Conservation (phyloP, 2,329 filamentous ascomycete species). For the Penicillium sp. region DNA sequence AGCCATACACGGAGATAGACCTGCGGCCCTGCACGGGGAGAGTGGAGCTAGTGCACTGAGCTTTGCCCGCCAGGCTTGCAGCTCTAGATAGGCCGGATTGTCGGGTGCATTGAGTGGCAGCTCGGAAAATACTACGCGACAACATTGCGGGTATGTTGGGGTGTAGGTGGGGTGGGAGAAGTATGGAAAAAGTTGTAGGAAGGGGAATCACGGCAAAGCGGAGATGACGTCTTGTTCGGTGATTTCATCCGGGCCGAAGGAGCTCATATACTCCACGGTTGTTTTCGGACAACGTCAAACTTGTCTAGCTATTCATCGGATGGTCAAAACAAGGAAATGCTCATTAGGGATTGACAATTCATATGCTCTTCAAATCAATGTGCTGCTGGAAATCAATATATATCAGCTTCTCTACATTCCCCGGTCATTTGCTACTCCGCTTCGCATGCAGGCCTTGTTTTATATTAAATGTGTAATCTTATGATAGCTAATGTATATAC, state of each 20-base stretch:
- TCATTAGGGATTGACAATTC: no score
- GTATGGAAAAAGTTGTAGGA: neutral
- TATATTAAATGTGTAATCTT: no score
- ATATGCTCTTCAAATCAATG: no score
- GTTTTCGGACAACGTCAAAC: neutral
- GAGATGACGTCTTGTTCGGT: constrained; percentile 9
- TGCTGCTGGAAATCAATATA: no score
- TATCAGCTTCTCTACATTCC: no score
- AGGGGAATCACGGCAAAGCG: constrained; percentile 2
- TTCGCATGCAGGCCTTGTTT: neutral
- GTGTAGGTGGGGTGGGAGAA: neutral
- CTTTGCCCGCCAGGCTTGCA: constrained; percentile 9
- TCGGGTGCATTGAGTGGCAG: constrained; percentile 17
- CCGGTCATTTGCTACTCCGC: neutral
- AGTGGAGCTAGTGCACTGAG: constrained; percentile 13
- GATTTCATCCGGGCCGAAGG: constrained; percentile 9
- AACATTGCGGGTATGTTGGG: constrained; percentile 26
- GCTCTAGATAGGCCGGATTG: constrained; percentile 12
- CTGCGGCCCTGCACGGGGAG: constrained; percentile 29
- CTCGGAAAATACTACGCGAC: constrained; percentile 26
- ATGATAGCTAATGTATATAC: no score
- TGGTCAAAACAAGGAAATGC: no score
- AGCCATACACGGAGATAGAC: constrained; percentile 50
- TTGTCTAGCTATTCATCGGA: neutral
- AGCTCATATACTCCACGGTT: neutral